Evolutionary conservation across 352 stramenopile species (phyloP), one percentile per base, ranked within the genome.

Genomic region (Pythium chondricola): DNA sequence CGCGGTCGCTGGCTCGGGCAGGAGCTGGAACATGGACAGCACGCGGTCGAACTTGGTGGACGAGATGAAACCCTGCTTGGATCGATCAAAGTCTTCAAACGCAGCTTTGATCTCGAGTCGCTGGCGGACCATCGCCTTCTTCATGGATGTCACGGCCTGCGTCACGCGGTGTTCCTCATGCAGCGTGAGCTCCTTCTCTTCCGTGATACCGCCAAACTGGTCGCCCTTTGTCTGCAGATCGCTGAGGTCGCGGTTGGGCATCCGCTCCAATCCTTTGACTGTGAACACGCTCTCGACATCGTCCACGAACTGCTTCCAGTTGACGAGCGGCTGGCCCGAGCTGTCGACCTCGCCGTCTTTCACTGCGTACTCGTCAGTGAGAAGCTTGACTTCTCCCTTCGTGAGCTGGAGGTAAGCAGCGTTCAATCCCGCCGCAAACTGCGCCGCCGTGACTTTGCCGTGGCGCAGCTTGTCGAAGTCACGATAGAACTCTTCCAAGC

Each of bases 391-490:
- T 56, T 93, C 82, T 21, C 74, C 69, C 2, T 64, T 69, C 11
- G 60, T 79, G 16, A 93, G 24, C 2, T 82, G 44, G 24, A 91
- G 67, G 0, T 71, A 75, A 16, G 61, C 71, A 16, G 74, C 62
- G 32, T 79, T 69, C 14, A 93, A 52, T 6, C 82, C 82, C 0
- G 74, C 71, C 2, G 46, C 66, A 52, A 89, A 91, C 39, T 93
- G 79, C 0, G 76, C 56, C 3, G 48, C 43, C 0, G 79, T 91
- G 53, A 93, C 74, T 38, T 88, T 87, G 17, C 77, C 74, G 20
- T 91, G 78, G 2, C 82, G 79, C 0, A 93, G 62, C 43, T 87
- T 88, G 42, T 93, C 82, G 36, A 87, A 93, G 42, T 93, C 82
- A 4, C 82, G 79, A 40, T 88, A 93, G 45, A 81, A 90, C 46